Percentiles rank a stretch among this genome's conserved stretches.
Conservation (phyloP, 805 yeast genomes). For the Barnettozyma vustinii region DNA sequence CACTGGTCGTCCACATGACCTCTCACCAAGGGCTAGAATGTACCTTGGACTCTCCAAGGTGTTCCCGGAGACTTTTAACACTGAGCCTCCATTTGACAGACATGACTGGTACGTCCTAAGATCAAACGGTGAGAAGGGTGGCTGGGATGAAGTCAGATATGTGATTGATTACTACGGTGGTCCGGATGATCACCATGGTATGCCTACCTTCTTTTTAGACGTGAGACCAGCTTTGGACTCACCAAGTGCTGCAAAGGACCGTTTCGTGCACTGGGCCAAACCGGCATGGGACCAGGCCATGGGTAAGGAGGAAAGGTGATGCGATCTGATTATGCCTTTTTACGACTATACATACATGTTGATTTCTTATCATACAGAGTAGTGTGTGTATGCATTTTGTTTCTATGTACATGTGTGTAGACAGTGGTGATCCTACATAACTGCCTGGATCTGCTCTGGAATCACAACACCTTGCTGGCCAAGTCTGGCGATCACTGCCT, state of each 20-base stretch:
- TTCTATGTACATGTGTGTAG: not conserved
- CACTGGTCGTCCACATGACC: constrained; percentile 86
- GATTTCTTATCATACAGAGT: not conserved
- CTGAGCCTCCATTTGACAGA: constrained; percentile 91
- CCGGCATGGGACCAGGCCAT: constrained; percentile 68
- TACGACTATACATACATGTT: not conserved
- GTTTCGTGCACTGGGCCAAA: constrained; percentile 61
- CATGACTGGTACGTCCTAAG: constrained; percentile 98
- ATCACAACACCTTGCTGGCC: constrained; percentile 9
- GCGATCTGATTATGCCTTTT: not conserved
- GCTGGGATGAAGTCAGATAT: constrained; percentile 75
- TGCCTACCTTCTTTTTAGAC: constrained; percentile 89
- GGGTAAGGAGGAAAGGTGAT: constrained; percentile 20
- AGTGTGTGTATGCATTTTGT: not conserved
- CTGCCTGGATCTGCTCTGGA: constrained; percentile 14
- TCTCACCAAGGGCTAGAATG: constrained; percentile 79
- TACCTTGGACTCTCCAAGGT: constrained; percentile 58
- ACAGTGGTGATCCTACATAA: not conserved
- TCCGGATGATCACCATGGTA: constrained; percentile 83
- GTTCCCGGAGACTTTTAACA: constrained; percentile 67
- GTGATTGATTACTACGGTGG: constrained; percentile 97
- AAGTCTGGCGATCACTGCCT: constrained; percentile 9
- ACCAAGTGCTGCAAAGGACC: constrained; percentile 55
- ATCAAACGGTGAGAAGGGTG: constrained; percentile 34
- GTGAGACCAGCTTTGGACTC: constrained; percentile 93